Percentiles rank a stretch among this genome's conserved stretches.
Evolutionary conservation across 2,329 filamentous ascomycete species (phyloP).

Genomic region (Paradendryphiella salina): DNA sequence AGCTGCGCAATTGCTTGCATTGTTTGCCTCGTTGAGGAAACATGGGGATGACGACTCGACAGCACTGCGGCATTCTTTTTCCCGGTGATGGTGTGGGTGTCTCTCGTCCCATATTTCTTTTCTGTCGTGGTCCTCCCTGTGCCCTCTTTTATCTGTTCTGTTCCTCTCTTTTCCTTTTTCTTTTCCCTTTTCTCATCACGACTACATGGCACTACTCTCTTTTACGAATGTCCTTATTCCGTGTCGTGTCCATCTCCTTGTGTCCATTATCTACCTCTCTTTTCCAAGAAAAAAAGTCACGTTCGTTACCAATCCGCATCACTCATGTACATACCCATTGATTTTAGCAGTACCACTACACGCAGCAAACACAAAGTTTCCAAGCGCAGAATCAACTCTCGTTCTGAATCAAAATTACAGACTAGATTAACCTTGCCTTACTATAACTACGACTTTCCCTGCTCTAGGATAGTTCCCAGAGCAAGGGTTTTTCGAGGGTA

Average conservation of each 20-base stretch:
- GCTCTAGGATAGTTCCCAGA: too few species aligned
- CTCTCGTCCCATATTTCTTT: too few species aligned
- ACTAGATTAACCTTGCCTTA: neutral
- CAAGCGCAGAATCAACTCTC: neutral
- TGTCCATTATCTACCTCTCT: neutral
- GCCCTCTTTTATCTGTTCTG: neutral
- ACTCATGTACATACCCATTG: neutral
- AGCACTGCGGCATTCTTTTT: conserved; percentile 37
- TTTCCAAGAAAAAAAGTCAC: too few species aligned
- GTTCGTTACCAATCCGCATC: too few species aligned
- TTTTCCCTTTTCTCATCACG: neutral
- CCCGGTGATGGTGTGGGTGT: conserved; percentile 29
- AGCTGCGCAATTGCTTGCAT: conserved; percentile 36
- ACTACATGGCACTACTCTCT: neutral
- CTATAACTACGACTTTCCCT: neutral
- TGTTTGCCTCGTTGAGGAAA: conserved; percentile 41
- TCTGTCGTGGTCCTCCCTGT: too few species aligned
- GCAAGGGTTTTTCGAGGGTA: conserved; percentile 1
- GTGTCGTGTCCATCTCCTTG: neutral
- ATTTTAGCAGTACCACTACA: neutral
- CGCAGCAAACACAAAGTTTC: neutral
- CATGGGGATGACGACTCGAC: conserved; percentile 21
- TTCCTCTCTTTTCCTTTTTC: neutral
- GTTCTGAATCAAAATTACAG: neutral
- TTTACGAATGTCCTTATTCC: neutral